phyloP scores from a whole-genome alignment of 306 rosid species.

The Alnus glutinosa region DNA sequence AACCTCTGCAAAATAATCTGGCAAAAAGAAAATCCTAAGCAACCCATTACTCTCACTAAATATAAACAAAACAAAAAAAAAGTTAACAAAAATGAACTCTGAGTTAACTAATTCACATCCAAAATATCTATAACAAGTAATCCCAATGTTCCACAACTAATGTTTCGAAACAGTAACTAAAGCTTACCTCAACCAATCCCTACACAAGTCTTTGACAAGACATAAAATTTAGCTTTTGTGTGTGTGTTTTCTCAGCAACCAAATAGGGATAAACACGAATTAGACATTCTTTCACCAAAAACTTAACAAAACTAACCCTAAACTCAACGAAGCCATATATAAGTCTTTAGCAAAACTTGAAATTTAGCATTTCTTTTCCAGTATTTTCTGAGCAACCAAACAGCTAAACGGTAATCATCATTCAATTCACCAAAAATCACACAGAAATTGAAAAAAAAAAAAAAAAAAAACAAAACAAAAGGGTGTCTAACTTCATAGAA shows the following conservation, averaged over 20 bases:
- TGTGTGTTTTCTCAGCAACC: too few relatives aligned
- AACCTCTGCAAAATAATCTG: slow-evolving; percentile 55
- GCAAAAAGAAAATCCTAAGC: not conserved
- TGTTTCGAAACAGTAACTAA: too few relatives aligned
- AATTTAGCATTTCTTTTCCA: not conserved
- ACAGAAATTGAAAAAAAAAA: not conserved
- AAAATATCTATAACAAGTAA: not conserved
- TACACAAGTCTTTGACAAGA: too few relatives aligned
- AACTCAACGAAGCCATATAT: not conserved
- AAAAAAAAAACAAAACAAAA: not conserved
- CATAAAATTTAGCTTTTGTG: too few relatives aligned
- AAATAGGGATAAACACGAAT: too few relatives aligned
- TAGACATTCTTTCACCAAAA: too few relatives aligned
- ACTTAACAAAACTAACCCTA: not conserved
- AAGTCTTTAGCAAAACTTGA: not conserved
- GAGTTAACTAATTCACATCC: not conserved
- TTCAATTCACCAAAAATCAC: not conserved
- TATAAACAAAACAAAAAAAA: not conserved
- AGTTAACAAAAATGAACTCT: not conserved
- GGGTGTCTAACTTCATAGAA: not conserved
- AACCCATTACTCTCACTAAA: not conserved
- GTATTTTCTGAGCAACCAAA: not conserved
- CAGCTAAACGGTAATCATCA: not conserved
- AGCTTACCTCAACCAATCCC: too few relatives aligned
- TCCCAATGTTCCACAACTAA: not conserved